Base-by-base conservation (phyloP, 768 basidiomycete genomes). In the Pleurotus tuoliensis region DNA sequence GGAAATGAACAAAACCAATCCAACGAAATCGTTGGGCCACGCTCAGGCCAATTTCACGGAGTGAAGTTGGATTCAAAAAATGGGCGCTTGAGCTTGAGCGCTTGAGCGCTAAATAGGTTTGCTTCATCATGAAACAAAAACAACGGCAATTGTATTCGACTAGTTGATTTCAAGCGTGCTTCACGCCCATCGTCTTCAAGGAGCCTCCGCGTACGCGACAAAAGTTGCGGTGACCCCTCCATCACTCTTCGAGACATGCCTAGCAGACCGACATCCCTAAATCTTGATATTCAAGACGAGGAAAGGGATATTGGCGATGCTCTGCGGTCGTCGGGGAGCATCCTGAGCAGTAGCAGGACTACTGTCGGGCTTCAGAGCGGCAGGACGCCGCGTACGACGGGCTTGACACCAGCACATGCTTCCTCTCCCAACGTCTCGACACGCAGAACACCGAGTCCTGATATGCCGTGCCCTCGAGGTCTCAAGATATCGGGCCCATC, bases 231-330 rank as follows among this genome's bases (percentile, higher is more conserved):
- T 11, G 7, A 34, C 30, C 11, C 30, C 11, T 34, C 3, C 2
- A 34, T 34, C 30, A 11, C 30, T 34, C 9, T 16, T n/a, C 49
- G 16, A 25, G 16, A 12, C 51, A 53, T 53, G 51, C 51, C 51
- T 5, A 22, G n/a, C 22, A 12, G 39, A 39, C 51, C 51, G 7
- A 1, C 39, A 9, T 53, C 51, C 18, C 20, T 53, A 12, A 25
- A 22, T 15, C 51, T 53, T 39, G 51, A 51, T 16, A 3, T 25
- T 30, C 27, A 51, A 22, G 41, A n/a, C 15, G 49, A 53, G 15
- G 51, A 53, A 25, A 53, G 16, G 20, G 51, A 53, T 38, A 53
- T 53, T 22, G 51, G 51, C 4, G 51, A 53, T 16, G 15, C 24
- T 12, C 15, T 15, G 15, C 15, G 43, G 15, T 40, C 51, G 5